phyloP scores from a whole-genome alignment of 805 yeast species.

The Saturnispora serradocipensis region DNA sequence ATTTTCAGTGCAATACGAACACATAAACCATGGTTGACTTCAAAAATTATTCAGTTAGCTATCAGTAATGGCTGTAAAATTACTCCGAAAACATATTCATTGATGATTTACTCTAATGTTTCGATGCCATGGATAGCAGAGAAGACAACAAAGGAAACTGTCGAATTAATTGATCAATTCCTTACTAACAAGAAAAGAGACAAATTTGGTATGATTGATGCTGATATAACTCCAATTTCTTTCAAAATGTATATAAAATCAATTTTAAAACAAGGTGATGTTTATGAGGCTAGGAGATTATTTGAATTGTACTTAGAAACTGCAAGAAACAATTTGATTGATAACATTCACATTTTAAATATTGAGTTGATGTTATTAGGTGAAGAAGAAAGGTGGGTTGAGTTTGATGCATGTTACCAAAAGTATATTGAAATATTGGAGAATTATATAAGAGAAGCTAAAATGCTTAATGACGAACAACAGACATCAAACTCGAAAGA shows the following conservation, averaged over 20 bases:
- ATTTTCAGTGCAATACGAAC: slow-evolving; percentile 18
- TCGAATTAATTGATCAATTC: slow-evolving; percentile 19
- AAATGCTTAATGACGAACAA: slow-evolving; percentile 7
- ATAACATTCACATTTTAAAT: slow-evolving; percentile 22
- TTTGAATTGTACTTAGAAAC: slow-evolving; percentile 23
- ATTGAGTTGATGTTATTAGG: slow-evolving; percentile 24
- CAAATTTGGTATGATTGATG: slow-evolving; percentile 16
- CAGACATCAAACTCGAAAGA: background rate
- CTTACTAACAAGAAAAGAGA: slow-evolving; percentile 16
- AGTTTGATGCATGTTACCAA: slow-evolving; percentile 23
- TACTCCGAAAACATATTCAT: slow-evolving; percentile 22
- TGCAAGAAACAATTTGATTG: slow-evolving; percentile 18
- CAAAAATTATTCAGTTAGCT: slow-evolving; percentile 16
- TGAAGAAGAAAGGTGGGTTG: slow-evolving; percentile 26
- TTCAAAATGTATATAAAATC: slow-evolving; percentile 17
- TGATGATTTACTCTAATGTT: slow-evolving; percentile 20
- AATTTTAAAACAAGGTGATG: slow-evolving; percentile 15
- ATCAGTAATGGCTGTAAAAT: slow-evolving; percentile 11
- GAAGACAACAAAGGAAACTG: slow-evolving; percentile 15
- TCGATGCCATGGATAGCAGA: slow-evolving; percentile 10
- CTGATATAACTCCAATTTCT: slow-evolving; percentile 20
- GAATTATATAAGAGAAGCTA: slow-evolving; percentile 13
- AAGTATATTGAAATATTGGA: slow-evolving; percentile 17
- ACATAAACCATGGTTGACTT: slow-evolving; percentile 15
- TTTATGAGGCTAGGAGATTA: slow-evolving; percentile 19